Evolutionary conservation across 139 green algal genomes (phyloP), one percentile per base, ranked within the genome.

Genomic region (Auxenochlorella pyrenoidosa): DNA sequence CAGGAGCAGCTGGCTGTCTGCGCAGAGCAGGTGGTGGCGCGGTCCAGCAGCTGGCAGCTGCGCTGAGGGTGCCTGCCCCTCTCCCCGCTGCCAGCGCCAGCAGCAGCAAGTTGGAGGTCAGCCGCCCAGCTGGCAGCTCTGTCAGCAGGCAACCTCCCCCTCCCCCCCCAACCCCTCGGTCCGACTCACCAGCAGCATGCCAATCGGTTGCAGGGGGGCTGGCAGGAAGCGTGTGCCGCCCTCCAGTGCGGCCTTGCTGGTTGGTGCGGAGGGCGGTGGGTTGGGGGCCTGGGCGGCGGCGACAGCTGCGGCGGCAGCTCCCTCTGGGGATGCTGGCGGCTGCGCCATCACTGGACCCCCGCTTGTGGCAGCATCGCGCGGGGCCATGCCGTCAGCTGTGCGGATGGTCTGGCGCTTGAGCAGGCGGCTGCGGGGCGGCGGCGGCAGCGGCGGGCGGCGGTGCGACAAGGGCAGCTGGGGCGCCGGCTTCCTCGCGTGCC

Each of bases 171-270:
- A 15, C 59, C 1, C 47, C 47, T 30, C 32, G 2, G 24, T 5
- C 32, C 32, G 1, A 18, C 78, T 75, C 59, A 84, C 79, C 79
- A 54, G 21, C 79, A 84, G 58, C 79, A 84, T 84, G 26, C 36
- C 79, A 1, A 40, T 10, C 0, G 79, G 79, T 24, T 58, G 58
- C 58, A 84, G 38, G 12, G 41, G 22, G 3, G 32, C 79, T 0
- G 79, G 79, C 24, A 84, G 59, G 58, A 63, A 75, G 36, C 28
- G 10, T 8, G 79, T 84, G 59, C 51, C 5, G 8, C 58, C 6
- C 38, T 84, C 79, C 58, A 84, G 60, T 12, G 58, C 38, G 6
- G 28, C 58, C 41, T 66, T 84, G 79, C 38, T 60, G 36, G 58
- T 84, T 40, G 21, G 0, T 10, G 15, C 5, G 1, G 71, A 18